Percentiles rank a stretch among this genome's conserved stretches.
Conservation (phyloP, 495 filamentous ascomycete genomes). For the Daldinia caldariorum region DNA sequence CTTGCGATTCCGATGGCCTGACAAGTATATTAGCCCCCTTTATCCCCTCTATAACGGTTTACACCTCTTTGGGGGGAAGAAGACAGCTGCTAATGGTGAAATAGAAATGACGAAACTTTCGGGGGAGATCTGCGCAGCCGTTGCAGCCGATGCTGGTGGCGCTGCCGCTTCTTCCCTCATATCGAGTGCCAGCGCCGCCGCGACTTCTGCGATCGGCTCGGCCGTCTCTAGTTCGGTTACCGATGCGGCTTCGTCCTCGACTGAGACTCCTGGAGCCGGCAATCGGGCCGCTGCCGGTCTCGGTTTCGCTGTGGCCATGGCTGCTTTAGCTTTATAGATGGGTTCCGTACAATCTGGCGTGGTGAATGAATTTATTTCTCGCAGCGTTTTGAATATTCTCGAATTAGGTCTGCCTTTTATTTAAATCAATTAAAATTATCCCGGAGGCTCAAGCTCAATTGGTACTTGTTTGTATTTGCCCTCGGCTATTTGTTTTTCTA, state of each 20-base stretch:
- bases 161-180: conserved; percentile 27
- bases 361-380: conserved; percentile 7
- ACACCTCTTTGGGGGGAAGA: not conserved
- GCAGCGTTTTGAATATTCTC: conserved; percentile 6
- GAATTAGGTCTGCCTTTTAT: not conserved
- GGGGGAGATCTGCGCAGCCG: conserved; percentile 30
- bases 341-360: not conserved
- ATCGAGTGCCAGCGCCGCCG: conserved; percentile 22
- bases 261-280: conserved; percentile 34
- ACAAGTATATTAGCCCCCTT: conserved; percentile 34
- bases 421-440: not conserved
- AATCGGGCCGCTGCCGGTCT: conserved; percentile 35
- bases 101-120: conserved; percentile 31
- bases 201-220: conserved; percentile 25
- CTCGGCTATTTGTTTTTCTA: conserved; percentile 19
- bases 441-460: conserved; percentile 16
- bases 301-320: conserved; percentile 43
- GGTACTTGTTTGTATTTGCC: conserved; percentile 8
- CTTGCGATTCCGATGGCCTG: conserved; percentile 39
- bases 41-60: not conserved
- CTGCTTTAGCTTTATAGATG: conserved; percentile 49
- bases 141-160: conserved; percentile 13
- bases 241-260: conserved; percentile 18
- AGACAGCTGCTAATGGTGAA: conserved; percentile 17
- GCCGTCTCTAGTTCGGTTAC: conserved; percentile 7